Evolutionary conservation across 2,329 filamentous ascomycete genomes (phyloP), one percentile per base, ranked within the genome.

Genomic region (Cladophialophora exuberans): DNA sequence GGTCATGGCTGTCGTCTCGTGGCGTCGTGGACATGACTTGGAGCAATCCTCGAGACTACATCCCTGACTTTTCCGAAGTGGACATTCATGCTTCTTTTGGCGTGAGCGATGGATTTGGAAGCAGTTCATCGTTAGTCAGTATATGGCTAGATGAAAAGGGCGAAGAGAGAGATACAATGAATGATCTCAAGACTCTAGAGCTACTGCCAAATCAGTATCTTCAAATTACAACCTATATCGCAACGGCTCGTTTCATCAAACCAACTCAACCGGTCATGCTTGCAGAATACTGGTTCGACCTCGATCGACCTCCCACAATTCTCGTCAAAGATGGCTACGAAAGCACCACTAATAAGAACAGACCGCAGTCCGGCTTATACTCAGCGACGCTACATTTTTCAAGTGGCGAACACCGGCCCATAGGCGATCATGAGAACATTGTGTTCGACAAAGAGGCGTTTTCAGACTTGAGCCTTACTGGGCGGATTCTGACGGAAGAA

Each of bases 1-100:
- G 43, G 43, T 46, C 43, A 20, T 46, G 43, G 43, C 43, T 46
- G 5, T 46, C 43, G 6, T 46, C 43, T 33, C 43, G 43, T n/a
- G 43, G 43, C 15, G 43, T 46, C 13, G 28, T 46, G 22, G 43
- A 46, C n/a, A 46, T 25, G 43, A 46, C 43, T 9, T 46, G 43
- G 43, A 46, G 43, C 26, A 46, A 46, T 35, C 43, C 43, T 35
- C 43, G 20, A 18, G 43, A 46, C 13, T 35, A 11, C 11, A 35
- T 46, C 9, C 9, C 30, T 2, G 18, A 35, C 5, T 46, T 46
- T 15, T 46, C 18, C 13, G 43, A 30, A 15, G 30, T 46, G 3
- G 20, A 46, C 13, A 33, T 46, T 13, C 43, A 46, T 20, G 43
- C 43, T 6, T 35, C 28, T 2, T 46, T 46, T 13, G 35, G 43